phyloP scores from a whole-genome alignment of 805 yeast genomes.

The Ogataea ganodermae region DNA sequence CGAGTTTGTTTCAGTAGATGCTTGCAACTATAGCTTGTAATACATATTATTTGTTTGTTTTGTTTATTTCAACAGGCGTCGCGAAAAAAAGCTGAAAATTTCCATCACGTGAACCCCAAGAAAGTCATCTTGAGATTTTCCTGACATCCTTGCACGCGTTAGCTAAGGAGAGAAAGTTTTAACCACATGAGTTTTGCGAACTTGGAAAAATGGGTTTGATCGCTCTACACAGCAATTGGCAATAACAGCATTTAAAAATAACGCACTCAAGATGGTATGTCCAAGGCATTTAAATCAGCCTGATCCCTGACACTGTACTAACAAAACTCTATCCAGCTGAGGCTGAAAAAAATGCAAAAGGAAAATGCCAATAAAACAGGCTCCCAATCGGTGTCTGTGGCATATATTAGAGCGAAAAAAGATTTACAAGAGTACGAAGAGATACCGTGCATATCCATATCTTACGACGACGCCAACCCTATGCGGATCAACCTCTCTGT shows the following conservation, averaged over 20 bases:
- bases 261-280: conserved; percentile 14
- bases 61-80: conserved; percentile 7
- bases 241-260: no score
- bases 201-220: background rate
- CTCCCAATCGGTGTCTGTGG: conserved; percentile 42
- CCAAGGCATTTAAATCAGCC: no score
- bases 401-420: conserved; percentile 75
- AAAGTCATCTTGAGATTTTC: background rate
- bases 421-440: conserved; percentile 63
- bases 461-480: conserved; percentile 54
- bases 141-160: background rate
- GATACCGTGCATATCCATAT: conserved; percentile 58
- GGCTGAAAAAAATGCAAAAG: conserved; percentile 35
- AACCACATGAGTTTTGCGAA: background rate
- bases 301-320: background rate
- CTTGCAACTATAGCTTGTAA: no score
- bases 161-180: background rate
- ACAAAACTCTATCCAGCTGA: conserved; percentile 22
- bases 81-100: conserved; percentile 5
- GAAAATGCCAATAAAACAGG: conserved; percentile 22
- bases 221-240: background rate
- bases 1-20: no score
- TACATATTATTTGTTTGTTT: conserved; percentile 9
- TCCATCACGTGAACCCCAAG: background rate
- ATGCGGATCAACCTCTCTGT: conserved; percentile 62